These are phyloP conservation scores for Fonsecaea monophora DNA, from an alignment of 2,329 filamentous ascomycete species.

Conservation along the genomic window DNA sequence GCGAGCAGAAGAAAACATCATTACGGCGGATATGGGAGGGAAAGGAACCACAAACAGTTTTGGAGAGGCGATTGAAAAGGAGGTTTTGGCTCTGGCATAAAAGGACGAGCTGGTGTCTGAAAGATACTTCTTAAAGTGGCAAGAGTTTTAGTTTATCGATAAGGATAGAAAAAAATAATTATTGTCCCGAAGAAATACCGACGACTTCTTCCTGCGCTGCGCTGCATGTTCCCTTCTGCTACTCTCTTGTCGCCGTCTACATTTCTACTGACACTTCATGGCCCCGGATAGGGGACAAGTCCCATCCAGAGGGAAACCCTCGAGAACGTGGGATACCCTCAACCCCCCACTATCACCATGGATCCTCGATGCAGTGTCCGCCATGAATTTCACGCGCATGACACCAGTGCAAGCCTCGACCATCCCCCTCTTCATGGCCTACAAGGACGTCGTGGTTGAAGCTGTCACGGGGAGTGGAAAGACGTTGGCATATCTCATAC, in stretches of 20 bases:
- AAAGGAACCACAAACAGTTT: conserved; percentile 96
- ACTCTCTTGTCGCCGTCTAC: not conserved
- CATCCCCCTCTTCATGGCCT: conserved; percentile 83
- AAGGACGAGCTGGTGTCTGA: too few relatives aligned
- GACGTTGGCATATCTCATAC: conserved; percentile 84
- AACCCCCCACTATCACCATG: conserved; percentile 77
- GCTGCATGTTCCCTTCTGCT: not conserved
- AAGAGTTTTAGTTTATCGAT: conserved; percentile 3
- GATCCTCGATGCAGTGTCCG: conserved; percentile 81
- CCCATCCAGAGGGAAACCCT: conserved; percentile 56
- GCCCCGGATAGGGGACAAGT: conserved; percentile 50
- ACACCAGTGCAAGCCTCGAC: conserved; percentile 95
- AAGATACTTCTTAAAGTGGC: not conserved
- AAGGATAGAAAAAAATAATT: not conserved
- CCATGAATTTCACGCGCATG: conserved; percentile 85
- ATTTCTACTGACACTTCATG: conserved; percentile 27
- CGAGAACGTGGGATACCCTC: conserved; percentile 71
- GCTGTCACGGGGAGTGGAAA: conserved; percentile 92
- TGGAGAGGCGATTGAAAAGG: conserved; percentile 80
- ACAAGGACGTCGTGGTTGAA: conserved; percentile 93
- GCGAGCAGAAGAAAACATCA: conserved; percentile 73
- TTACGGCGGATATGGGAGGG: conserved; percentile 91
- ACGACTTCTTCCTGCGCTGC: not conserved
- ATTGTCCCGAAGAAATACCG: not conserved
- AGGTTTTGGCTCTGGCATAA: conserved; percentile 15